Conservation (phyloP, 441 rosid species). For the California macrophylla region DNA sequence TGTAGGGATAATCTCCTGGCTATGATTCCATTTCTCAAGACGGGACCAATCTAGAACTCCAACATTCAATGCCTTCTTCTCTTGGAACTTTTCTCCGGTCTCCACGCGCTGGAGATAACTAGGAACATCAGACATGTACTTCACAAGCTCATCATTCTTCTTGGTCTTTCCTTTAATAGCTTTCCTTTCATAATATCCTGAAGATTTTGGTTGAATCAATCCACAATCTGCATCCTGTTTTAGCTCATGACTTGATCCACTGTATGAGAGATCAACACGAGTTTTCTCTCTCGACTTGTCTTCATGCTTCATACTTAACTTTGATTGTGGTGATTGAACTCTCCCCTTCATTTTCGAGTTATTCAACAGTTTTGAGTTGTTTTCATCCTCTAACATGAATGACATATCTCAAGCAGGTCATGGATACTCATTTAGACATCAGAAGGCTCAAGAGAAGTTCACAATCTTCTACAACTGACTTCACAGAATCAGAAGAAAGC, state of each 20-base stretch:
- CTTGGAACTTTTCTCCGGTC: constrained; percentile 35
- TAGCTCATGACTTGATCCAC: constrained; percentile 19
- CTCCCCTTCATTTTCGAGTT: constrained; percentile 32
- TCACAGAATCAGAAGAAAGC: not conserved
- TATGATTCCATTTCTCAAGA: constrained; percentile 43
- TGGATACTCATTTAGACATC: constrained; percentile 5
- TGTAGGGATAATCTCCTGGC: constrained; percentile 22
- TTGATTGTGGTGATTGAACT: constrained; percentile 20
- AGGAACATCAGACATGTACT: constrained; percentile 62
- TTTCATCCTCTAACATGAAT: constrained; percentile 21
- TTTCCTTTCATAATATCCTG: constrained; percentile 20
- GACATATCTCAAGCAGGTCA: constrained; percentile 20
- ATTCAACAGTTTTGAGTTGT: constrained; percentile 26
- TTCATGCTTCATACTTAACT: constrained; percentile 22
- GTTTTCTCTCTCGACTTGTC: constrained; percentile 29
- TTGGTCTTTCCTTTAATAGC: constrained; percentile 21
- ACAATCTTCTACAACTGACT: not conserved
- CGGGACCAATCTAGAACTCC: constrained; percentile 85
- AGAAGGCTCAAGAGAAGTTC: not conserved
- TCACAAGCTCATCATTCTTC: constrained; percentile 53
- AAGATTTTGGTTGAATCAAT: constrained; percentile 24
- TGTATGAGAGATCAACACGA: constrained; percentile 7
- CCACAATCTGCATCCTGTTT: constrained; percentile 21
- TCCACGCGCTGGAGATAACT: constrained; percentile 49
- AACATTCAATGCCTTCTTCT: constrained; percentile 42